phyloP scores from a whole-genome alignment of 1,284 basidiomycete genomes.

The Cutaneotrichosporon sp. region DNA sequence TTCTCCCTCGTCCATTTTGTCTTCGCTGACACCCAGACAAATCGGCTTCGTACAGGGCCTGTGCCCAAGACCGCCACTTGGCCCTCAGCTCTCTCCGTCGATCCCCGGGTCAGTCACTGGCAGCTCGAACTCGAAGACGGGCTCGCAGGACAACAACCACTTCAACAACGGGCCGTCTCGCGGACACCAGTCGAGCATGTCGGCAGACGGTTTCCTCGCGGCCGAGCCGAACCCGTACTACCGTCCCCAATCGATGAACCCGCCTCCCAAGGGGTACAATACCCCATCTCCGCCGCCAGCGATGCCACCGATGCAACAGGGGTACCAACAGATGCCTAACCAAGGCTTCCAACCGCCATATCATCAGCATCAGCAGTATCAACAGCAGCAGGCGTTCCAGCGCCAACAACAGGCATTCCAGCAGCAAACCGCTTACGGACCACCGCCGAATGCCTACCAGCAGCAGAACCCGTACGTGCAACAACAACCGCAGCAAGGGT shows the following conservation, averaged over 20 bases:
- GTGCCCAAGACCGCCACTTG: conserved; percentile 29
- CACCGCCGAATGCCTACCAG: background rate
- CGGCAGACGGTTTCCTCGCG: background rate
- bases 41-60: conserved; percentile 48
- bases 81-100: background rate
- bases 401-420: background rate
- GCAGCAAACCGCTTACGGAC: background rate
- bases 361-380: background rate
- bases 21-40: conserved; percentile 32
- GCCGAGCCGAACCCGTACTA: conserved; percentile 1
- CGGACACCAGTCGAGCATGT: background rate
- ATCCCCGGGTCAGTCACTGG: background rate
- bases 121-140: background rate
- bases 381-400: conserved; percentile 1
- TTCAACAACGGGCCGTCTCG: background rate
- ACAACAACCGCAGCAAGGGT: background rate
- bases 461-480: background rate
- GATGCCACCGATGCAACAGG: too few relatives aligned
- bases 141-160: background rate
- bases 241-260: conserved; percentile 8
- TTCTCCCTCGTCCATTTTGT: too few relatives aligned
- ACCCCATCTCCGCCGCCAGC: background rate
- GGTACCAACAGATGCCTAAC: too few relatives aligned
- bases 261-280: background rate
- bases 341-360: background rate